Evolutionary conservation across 2,329 filamentous ascomycete genomes (phyloP), one percentile per base, ranked within the genome.

Genomic region (Metarhizium robertsii): DNA sequence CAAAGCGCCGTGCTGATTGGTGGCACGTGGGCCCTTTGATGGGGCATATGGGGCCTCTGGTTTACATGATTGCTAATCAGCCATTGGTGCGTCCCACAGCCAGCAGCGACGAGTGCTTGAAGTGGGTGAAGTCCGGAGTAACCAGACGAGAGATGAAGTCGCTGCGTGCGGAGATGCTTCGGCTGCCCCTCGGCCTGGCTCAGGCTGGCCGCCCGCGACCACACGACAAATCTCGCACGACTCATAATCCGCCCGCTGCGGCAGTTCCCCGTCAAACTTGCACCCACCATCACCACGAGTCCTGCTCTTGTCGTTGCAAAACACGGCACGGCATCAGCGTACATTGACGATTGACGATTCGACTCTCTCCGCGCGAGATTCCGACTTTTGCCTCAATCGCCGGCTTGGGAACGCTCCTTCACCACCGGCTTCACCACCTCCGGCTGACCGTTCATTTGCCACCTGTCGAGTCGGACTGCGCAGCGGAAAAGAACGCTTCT

Each of bases 201-300:
- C 18, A 52, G 32, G 42, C 42, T 7, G 29, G 32, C 47, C 50
- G 7, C 7, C 32, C 32, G 32, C 32, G 10, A 34, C 32, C 32
- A 11, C 32, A 46, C 16, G n/a, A 50, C 57, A 58, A 58, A 56
- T 56, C 40, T 50, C 52, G 45, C 45, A 40, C 50, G 49, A 55
- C 58, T 30, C 56, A 56, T 49, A 45, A 20, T 34, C 47, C 42
- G 45, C 32, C 47, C 52, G 52, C 51, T 42, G 54, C 40, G 16
- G 30, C 52, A 50, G 53, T 2, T 16, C 4, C 29, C 42, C 40
- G 42, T 25, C 46, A 16, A 57, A 52, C 50, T 20, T 56, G 53
- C 20, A 53, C 16, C 56, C 40, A 42, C 38, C 51, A 47, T 54
- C 30, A 50, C 40, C 52, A 47, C 53, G 42, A 50, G 6, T 10